A percentile compares a stretch with the other conserved stretches of the same genome.
Conservation (phyloP, 768 basidiomycete species). For the Trametopsis cervina region DNA sequence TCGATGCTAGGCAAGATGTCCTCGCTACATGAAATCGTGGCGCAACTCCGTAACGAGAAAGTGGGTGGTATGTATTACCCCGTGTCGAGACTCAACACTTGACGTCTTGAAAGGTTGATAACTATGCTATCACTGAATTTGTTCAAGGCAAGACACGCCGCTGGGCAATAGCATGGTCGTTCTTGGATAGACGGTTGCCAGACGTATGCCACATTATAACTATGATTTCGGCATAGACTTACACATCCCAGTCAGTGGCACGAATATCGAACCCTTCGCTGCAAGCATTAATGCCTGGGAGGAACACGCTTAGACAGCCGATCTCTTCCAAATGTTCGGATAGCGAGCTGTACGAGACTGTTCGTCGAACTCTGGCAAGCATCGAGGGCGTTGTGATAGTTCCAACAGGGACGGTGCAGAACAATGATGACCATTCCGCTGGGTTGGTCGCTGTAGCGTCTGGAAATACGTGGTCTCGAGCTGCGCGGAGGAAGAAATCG, state of each 20-base stretch:
- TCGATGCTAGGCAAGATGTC: conserved; percentile 87
- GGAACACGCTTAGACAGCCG: conserved; percentile 47
- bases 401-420: neutral
- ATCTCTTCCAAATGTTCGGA: conserved; percentile 12
- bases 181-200: conserved; percentile 52
- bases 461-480: conserved; percentile 63
- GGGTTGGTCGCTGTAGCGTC: conserved; percentile 10
- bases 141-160: conserved; percentile 82
- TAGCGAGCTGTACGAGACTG: conserved; percentile 10
- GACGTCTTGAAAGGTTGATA: conserved; percentile 51
- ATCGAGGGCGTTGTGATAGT: conserved; percentile 25
- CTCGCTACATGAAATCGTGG: conserved; percentile 58
- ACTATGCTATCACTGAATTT: conserved; percentile 82
- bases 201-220: conserved; percentile 72
- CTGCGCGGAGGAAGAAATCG: conserved; percentile 46
- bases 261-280: conserved; percentile 36
- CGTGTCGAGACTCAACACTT: neutral
- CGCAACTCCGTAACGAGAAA: conserved; percentile 37
- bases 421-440: neutral
- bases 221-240: too few relatives aligned
- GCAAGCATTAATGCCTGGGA: conserved; percentile 47
- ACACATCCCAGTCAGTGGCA: conserved; percentile 24
- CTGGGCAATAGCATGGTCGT: conserved; percentile 93
- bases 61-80: conserved; percentile 25
- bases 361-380: conserved; percentile 27